Evolutionary conservation across 768 basidiomycete genomes (phyloP), one percentile per base, ranked within the genome.

Genomic region (Bullera alba): DNA sequence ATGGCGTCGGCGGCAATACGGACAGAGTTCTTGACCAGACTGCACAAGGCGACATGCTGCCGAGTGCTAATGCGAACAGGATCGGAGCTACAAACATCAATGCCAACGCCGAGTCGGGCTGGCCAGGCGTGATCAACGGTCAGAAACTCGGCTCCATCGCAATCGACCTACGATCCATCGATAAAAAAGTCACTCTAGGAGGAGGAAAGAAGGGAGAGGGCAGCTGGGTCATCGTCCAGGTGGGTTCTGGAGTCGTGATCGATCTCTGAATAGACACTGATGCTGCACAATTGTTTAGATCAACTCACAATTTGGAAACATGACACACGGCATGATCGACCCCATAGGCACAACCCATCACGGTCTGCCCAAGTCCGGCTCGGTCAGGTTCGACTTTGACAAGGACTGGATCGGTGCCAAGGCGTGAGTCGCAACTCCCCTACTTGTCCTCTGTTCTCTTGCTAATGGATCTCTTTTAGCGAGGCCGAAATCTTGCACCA

Each of bases 321-420:
- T 61, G 36, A 51, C 48, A 12, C 54, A 56, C 28, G 48, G 50
- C 0, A 58, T 56, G 50, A 21, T 34, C 10, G 57, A 54, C 19
- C 15, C 45, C 10, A 42, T 50, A 25, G 53, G 42, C 15, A 6
- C 17, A 0, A 49, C 46, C 36, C 44, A 54, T 29, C 36, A 55
- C 14, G 6, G 17, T 22, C 41, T 34, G 29, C 51, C 57, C n/a
- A 64, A 64, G 47, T 56, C 61, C 10, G 69, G 69, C 6, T 48
- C 50, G 19, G 66, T 70, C 62, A 54, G 58, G 47, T 61, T 70
- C 42, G 58, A 67, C 37, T 70, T 70, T 51, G 69, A 70, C 59
- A 68, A 63, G 48, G 66, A 68, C 25, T 70, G 69, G 69, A 64
- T 70, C 42, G 69, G 69, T 35, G 69, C 69, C 23, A 68, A 70